Percentiles rank a stretch among this genome's conserved stretches.
Evolutionary conservation across 2,329 filamentous ascomycete genomes (phyloP).

Genomic region (Fusarium euwallaceae): DNA sequence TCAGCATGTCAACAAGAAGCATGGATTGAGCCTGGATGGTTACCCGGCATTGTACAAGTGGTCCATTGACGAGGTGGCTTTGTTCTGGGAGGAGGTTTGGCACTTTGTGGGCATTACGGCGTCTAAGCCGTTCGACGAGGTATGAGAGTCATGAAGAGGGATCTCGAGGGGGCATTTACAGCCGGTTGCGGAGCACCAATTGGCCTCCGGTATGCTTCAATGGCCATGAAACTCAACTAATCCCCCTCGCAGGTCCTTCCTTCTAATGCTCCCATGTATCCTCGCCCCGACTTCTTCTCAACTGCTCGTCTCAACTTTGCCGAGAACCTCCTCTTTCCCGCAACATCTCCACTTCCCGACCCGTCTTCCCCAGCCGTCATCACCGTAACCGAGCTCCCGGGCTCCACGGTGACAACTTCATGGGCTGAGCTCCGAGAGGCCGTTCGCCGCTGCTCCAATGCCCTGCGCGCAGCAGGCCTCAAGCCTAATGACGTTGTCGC

Average conservation of each 20-base stretch:
- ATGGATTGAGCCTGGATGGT: conserved; percentile 70
- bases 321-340: conserved; percentile 91
- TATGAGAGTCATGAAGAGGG: conserved; percentile 51
- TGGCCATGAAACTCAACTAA: conserved; percentile 20
- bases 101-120: conserved; percentile 82
- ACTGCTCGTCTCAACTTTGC: conserved; percentile 89
- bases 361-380: conserved; percentile 78
- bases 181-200: background rate
- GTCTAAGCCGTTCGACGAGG: conserved; percentile 72
- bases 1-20: conserved; percentile 75
- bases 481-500: conserved; percentile 68
- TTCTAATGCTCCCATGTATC: conserved; percentile 79
- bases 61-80: conserved; percentile 81
- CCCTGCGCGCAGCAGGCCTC: conserved; percentile 76
- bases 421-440: conserved; percentile 86
- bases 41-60: conserved; percentile 87
- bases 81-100: conserved; percentile 91
- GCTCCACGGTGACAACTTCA: conserved; percentile 68
- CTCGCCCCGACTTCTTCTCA: conserved; percentile 87
- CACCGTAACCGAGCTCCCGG: conserved; percentile 80
- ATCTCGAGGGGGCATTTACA: conserved; percentile 22
- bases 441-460: conserved; percentile 79
- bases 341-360: conserved; percentile 55
- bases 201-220: background rate
- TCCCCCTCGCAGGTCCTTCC: conserved; percentile 73